Evolutionary conservation across 495 filamentous ascomycete species (phyloP).

Genomic region (Cairneyella variabilis): DNA sequence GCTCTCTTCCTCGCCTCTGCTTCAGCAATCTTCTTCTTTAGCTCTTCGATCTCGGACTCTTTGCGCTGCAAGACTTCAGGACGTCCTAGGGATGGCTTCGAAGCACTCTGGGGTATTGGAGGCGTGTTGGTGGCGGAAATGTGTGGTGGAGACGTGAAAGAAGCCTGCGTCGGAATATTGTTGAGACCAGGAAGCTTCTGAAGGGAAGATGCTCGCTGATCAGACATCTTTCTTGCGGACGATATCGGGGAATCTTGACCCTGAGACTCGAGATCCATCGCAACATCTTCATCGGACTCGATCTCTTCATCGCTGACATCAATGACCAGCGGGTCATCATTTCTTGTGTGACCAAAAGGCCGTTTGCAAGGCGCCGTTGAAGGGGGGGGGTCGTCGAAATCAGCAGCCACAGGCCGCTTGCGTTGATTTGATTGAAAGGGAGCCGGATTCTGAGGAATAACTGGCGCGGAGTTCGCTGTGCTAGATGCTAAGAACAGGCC

Average conservation of each 20-base stretch:
- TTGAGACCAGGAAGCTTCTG: slow-evolving; percentile 44
- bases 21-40: slow-evolving; percentile 74
- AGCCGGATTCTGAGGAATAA: neutral
- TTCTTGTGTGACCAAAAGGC: slow-evolving; percentile 53
- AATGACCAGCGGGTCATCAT: slow-evolving; percentile 57
- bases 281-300: slow-evolving; percentile 28
- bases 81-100: slow-evolving; percentile 15
- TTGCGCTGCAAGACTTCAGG: slow-evolving; percentile 59
- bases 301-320: slow-evolving; percentile 61
- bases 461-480: neutral
- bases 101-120: slow-evolving; percentile 18
- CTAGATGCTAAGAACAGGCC: slow-evolving; percentile 24
- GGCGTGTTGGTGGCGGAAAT: slow-evolving; percentile 36
- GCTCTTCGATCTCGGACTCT: slow-evolving; percentile 66
- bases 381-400: slow-evolving; percentile 62
- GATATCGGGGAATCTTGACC: slow-evolving; percentile 36
- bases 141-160: slow-evolving; percentile 31
- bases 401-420: slow-evolving; percentile 83
- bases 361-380: slow-evolving; percentile 51
- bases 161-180: slow-evolving; percentile 31
- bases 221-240: slow-evolving; percentile 12
- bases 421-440: slow-evolving; percentile 32
- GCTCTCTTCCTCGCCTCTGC: slow-evolving; percentile 60
- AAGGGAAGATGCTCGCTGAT: slow-evolving; percentile 32
- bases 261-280: slow-evolving; percentile 29